Percentiles rank a stretch among this genome's conserved stretches.
Conservation (phyloP, 805 yeast species). For the Lipomyces yamanashiensis region DNA sequence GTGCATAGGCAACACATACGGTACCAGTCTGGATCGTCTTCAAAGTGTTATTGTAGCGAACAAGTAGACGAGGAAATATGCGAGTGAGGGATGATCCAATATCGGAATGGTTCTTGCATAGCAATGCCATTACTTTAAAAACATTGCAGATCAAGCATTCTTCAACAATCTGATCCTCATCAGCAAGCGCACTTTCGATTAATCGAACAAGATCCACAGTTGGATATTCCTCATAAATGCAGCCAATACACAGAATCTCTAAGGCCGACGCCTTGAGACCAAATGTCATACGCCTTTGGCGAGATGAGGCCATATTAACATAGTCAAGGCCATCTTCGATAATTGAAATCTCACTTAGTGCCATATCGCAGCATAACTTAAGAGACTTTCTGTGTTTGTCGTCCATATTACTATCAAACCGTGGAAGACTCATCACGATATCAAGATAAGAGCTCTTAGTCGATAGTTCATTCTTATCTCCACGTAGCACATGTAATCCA, state of each 20-base stretch:
- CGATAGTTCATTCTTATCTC: constrained; percentile 28
- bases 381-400: constrained; percentile 12
- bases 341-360: constrained; percentile 50
- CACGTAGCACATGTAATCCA: constrained; percentile 40
- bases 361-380: constrained; percentile 34
- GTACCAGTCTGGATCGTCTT: constrained; percentile 59
- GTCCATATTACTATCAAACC: constrained; percentile 11
- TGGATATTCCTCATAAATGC: constrained; percentile 53
- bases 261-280: constrained; percentile 59
- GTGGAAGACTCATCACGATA: constrained; percentile 6
- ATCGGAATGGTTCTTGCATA: constrained; percentile 45
- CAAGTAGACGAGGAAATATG: constrained; percentile 52
- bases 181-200: constrained; percentile 57
- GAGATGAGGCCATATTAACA: constrained; percentile 57
- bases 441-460: constrained; percentile 23
- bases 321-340: constrained; percentile 64
- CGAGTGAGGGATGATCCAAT: constrained; percentile 44
- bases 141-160: constrained; percentile 56
- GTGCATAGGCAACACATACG: constrained; percentile 64
- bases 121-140: constrained; percentile 61
- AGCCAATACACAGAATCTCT: constrained; percentile 65
- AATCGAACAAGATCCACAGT: constrained; percentile 52
- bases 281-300: constrained; percentile 57
- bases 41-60: constrained; percentile 55
- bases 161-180: constrained; percentile 59